Conservation (phyloP, 805 yeast species). For the Candida odintsovae region DNA sequence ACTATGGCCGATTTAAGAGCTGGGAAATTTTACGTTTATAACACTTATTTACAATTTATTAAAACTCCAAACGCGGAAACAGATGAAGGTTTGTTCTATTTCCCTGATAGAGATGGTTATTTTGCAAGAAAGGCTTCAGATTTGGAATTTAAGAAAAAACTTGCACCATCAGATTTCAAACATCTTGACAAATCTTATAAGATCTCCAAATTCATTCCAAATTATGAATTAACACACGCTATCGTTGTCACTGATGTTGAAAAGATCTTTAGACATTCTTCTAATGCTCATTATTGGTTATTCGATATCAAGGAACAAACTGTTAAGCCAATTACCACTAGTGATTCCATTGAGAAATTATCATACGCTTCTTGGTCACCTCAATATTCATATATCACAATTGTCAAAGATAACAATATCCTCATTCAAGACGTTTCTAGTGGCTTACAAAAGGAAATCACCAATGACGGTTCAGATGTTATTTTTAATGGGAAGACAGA, state of each 20-base stretch:
- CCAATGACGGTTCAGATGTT: constrained; percentile 61
- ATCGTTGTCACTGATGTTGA: constrained; percentile 49
- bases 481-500: constrained; percentile 83
- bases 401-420: constrained; percentile 60
- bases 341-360: constrained; percentile 23
- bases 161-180: constrained; percentile 6
- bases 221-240: constrained; percentile 20
- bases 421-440: constrained; percentile 39
- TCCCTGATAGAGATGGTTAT: constrained; percentile 5
- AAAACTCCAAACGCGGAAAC: constrained; percentile 7
- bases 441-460: constrained; percentile 34
- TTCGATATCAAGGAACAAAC: constrained; percentile 24
- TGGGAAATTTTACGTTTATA: constrained; percentile 13
- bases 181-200: constrained; percentile 7
- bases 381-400: constrained; percentile 55
- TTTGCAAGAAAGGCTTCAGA: constrained; percentile 15
- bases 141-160: constrained; percentile 1
- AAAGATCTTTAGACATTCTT: constrained; percentile 52
- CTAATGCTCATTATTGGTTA: constrained; percentile 36
- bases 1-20: constrained; percentile 17
- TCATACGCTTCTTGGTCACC: constrained; percentile 70
- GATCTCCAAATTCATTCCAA: constrained; percentile 15
- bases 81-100: constrained; percentile 22
- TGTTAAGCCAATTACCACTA: constrained; percentile 26
- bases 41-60: constrained; percentile 12